phyloP scores from a whole-genome alignment of 441 rosid genomes.

The Syzygium syzygioides region DNA sequence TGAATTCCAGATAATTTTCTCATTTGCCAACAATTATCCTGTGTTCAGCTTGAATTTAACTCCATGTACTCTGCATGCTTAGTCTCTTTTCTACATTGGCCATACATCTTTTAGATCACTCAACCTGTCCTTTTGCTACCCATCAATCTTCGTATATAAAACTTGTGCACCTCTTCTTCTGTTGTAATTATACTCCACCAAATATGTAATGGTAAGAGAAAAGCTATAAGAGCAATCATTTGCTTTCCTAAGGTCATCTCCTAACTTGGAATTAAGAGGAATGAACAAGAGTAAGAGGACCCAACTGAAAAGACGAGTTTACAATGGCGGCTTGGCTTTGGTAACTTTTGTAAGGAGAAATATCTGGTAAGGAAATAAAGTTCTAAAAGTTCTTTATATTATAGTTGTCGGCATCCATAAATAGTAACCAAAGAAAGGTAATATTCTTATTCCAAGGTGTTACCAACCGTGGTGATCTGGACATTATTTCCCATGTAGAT shows the following conservation, averaged over 20 bases:
- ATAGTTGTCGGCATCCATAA: background rate
- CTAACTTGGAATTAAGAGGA: background rate
- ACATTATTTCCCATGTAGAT: background rate
- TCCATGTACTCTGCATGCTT: background rate
- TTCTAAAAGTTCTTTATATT: background rate
- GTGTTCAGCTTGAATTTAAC: background rate
- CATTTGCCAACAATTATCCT: background rate
- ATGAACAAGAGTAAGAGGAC: background rate
- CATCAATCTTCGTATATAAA: background rate
- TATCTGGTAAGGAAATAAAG: background rate
- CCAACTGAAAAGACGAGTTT: background rate
- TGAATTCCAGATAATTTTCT: background rate
- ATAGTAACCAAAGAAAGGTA: background rate
- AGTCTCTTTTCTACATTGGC: background rate
- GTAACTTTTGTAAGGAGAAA: background rate
- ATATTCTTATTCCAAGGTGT: background rate
- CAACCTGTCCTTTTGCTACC: background rate
- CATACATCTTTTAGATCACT: background rate
- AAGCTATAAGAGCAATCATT: background rate
- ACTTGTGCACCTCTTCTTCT: background rate
- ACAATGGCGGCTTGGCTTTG: background rate
- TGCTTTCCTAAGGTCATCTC: background rate
- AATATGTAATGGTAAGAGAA: background rate
- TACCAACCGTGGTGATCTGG: too few species aligned
- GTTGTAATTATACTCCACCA: background rate